Base-by-base conservation (phyloP, 306 rosid species). In the Alnus glutinosa region DNA sequence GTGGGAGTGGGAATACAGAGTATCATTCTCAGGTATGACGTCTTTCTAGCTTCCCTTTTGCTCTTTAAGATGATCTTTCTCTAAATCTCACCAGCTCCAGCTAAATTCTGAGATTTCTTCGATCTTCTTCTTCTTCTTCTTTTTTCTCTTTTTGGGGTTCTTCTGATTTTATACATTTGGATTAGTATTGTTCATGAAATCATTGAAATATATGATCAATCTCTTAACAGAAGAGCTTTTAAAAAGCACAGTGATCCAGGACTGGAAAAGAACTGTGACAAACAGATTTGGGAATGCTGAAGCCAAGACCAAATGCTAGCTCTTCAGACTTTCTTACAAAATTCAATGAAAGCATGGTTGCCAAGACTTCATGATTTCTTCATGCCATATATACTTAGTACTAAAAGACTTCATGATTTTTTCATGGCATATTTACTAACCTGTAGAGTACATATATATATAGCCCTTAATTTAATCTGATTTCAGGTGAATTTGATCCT, bases 221-320 rank as follows among this genome's bases (percentile, higher is more conserved):
- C 67, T 37, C 58, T n/a, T 1, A 30, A 70, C 67, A 55, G 59
- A 70, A 39, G 34, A 23, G 15, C 34, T 76, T 49, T 63, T 49
- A 34, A 1, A 18, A 70, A 80, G 39, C 55, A 59, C 54, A 68
- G 55, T 79, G 46, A 42, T 51, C 83, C 55, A 61, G 77, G n/a
- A 12, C 47, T 13, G 10, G n/a, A 67, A 16, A 66, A 8, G 50
- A 67, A 2, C 30, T 16, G 48, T 4, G 7, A 30, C 30, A 7
- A 30, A 10, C 64, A 54, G 80, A 77, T 10, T 55, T 36, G 46
- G 42, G 55, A 67, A 67, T 67, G 61, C 44, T 18, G 75, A 68
- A 77, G 74, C 62, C 23, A 47, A 28, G 30, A 64, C 5, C 51
- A 18, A 34, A 64, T 9, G 28, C 28, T 23, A 39, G 66, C 4